Conservation (phyloP, 2,329 filamentous ascomycete species). For the Aspergillus tamarii region DNA sequence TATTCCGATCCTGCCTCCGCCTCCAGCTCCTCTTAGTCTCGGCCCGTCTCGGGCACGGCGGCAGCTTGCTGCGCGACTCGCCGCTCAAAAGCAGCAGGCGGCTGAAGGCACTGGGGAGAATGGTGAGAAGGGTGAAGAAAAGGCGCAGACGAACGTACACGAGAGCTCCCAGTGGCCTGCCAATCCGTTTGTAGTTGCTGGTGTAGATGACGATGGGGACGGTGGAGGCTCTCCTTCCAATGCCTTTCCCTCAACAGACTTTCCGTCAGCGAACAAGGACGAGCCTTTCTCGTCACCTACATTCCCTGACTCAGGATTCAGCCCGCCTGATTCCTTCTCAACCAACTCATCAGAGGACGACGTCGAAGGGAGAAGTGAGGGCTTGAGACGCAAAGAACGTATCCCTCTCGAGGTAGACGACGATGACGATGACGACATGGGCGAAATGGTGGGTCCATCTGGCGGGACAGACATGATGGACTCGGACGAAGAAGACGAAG, state of each 20-base stretch:
- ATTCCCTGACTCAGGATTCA: conserved; percentile 44
- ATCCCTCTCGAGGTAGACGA: conserved; percentile 64
- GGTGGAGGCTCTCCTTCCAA: conserved; percentile 25
- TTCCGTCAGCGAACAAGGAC: conserved; percentile 29
- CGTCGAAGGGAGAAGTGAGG: conserved; percentile 40
- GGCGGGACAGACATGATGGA: conserved; percentile 52
- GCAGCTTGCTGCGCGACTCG: conserved; percentile 85
- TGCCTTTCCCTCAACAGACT: conserved; percentile 37
- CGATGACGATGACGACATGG: conserved; percentile 52
- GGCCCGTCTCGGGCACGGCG: conserved; percentile 83
- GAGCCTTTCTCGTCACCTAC: conserved; percentile 37
- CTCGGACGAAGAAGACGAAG: conserved; percentile 58
- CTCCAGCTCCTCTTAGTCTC: conserved; percentile 80
- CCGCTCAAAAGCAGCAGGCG: conserved; percentile 71
- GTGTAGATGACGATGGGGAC: conserved; percentile 38
- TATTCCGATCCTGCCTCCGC: conserved; percentile 51
- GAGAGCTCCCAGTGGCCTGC: conserved; percentile 35
- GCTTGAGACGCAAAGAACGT: conserved; percentile 46
- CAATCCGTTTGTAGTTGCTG: conserved; percentile 44
- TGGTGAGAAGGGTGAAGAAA: conserved; percentile 29
- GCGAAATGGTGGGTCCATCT: conserved; percentile 51
- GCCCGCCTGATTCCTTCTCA: conserved; percentile 43
- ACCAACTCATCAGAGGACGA: conserved; percentile 47
- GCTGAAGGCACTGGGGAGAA: conserved; percentile 44
- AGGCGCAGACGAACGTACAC: conserved; percentile 11